Evolutionary conservation across 441 rosid species (phyloP), one percentile per base, ranked within the genome.

Genomic region (Mallotus repandus): DNA sequence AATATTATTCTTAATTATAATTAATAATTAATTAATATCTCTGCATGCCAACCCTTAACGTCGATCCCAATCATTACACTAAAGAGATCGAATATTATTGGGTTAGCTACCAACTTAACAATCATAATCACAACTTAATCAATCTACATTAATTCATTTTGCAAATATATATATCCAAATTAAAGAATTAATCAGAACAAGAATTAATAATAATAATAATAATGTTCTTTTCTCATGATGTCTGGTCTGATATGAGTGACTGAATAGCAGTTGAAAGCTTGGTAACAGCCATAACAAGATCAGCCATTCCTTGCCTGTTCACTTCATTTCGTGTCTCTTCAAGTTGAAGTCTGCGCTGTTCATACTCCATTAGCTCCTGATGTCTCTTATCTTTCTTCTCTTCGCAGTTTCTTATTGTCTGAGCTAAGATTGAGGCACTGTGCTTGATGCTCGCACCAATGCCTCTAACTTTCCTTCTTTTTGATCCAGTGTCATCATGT

Each of bases 351-450:
- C 78, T 72, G 35, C 86, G 84, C 12, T 81, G 77, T 55, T 83
- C 84, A 0, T 76, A 50, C 55, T 77, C 82, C 81, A 83, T 77
- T 12, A 81, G 56, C 49, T 83, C 66, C 52, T 74, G 75, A 21
- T 83, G 86, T 63, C 83, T 67, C 50, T 68, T 81, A 38, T 83
- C 82, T 59, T 81, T 79, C 66, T 72, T 81, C 72, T 79, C 86
- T 63, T 81, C 86, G 54, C 76, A 64, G 63, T 55, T 79, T 61
- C 64, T 74, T 9, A 83, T 68, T 7, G 86, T 63, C 32, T 70
- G 53, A 0, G 83, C 81, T 61, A 83, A 57, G 12, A 76, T 69
- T 0, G 79, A 76, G 10, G 82, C 86, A 45, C 86, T 66, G 13
- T 60, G 72, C 63, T 57, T 64, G 14, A 83, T 80, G 73, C 82